Evolutionary conservation across 768 basidiomycete species (phyloP), one percentile per base, ranked within the genome.

Genomic region (Russula dissimulans): DNA sequence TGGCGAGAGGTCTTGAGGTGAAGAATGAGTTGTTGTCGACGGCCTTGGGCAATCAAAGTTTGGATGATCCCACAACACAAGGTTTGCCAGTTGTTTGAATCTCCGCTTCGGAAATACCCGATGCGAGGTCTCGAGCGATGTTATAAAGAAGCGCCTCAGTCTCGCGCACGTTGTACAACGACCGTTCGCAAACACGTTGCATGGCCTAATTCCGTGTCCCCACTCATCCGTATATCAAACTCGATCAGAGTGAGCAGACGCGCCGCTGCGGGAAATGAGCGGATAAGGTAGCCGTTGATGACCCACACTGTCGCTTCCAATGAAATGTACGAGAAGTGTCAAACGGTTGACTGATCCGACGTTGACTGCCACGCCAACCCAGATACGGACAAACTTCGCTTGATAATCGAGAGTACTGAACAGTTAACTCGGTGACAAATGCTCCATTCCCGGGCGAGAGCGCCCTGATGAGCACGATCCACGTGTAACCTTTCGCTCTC

Each of bases 1-100:
- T 89, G 76, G 77, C 78, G 78, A 77, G 76, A 69, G 77, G 83
- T 82, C 81, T 87, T 86, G 84, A 85, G 78, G 82, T 26, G 22
- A 26, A 26, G 34, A 79, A 79, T 75, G 72, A 71, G 75, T 69
- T 41, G 61, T 65, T 59, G 62, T 65, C 44, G 64, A 56, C 61
- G 34, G 26, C 51, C 57, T 65, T 43, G 51, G 52, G 39, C 50
- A 46, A 64, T 61, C 62, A 65, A 64, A 36, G 65, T 64, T 65
- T 65, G 50, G 65, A 64, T 65, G 62, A 64, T 65, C 34, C 61
- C 38, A 4, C n/a, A 31, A 60, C 12, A 54, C 57, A 60, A 60
- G 57, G 65, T 65, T 65, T 55, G 10, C 31, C 5, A n/a, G 5
- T 10, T 7, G 1, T 51, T 64, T 64, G 5, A 5, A 36, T 39